Base-by-base conservation (phyloP, 208 protist genomes). In the Trypanosoma platydactyli region DNA sequence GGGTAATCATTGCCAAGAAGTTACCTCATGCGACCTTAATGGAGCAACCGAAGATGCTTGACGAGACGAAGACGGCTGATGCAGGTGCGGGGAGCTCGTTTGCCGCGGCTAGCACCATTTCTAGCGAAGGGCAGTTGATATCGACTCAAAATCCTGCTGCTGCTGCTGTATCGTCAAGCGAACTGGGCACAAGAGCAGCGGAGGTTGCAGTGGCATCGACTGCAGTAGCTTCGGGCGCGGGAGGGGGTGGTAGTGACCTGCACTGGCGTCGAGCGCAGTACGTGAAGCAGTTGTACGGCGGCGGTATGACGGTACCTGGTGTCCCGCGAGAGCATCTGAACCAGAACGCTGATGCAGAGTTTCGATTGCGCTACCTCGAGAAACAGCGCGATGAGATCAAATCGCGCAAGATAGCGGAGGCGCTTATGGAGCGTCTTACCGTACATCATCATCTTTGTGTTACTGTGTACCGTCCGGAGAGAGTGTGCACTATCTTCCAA, bases 361-460 rank as follows among this genome's bases (percentile, higher is more conserved):
- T 79, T 33, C 75, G 74, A 7, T 77, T 95, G 48, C 87, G 90
- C 30, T 89, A 87, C 49, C 70, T 90, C 12, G 87, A 95, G 73
- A 79, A 83, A 27, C 77, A 89, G 63, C 90, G 90, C 0, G 84
- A 90, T 40, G 79, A 80, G 35, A 38, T 76, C n/a, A 95, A 95
- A 63, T 77, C 87, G 9, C 65, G 67, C 46, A 70, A 77, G 50
- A 95, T 95, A 56, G 87, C 85, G 16, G 71, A 86, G 50, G 73
- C 84, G 15, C 73, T 95, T 38, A 68, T 87, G 58, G 79, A 80
- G 57, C 85, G 88, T 13, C 64, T 95, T 13, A 95, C 90, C 3
- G 71, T 85, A 13, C 65, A 74, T 45, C 82, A 91, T 65, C 68
- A 81, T 13, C 59, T 95, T 13, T 74, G 55, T 65, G 79, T 89